Evolutionary conservation across 108 stramenopile species (phyloP).

Genomic region (Chaetoceros tenuissimus): DNA sequence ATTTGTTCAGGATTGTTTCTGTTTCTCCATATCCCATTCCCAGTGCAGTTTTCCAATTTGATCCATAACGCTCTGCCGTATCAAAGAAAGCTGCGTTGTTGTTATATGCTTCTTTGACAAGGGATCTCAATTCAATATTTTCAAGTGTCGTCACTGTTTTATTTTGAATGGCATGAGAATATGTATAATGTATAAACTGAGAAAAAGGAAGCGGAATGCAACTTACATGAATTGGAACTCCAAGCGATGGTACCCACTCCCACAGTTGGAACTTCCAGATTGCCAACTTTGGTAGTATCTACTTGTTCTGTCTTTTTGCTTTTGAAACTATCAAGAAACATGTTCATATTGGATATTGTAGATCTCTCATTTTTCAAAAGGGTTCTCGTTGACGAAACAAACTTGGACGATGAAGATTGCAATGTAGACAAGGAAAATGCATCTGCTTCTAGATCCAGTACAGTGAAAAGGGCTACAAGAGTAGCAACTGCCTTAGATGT

Average conservation of each 20-base stretch:
- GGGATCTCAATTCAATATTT: conserved; percentile 27
- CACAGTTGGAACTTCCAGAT: conserved; percentile 35
- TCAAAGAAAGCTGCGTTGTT: conserved; percentile 47
- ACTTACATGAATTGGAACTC: conserved; percentile 32
- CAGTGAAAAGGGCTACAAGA: too few relatives aligned
- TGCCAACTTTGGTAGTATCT: conserved; percentile 39
- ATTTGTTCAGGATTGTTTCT: conserved; percentile 28
- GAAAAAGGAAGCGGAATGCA: conserved; percentile 1
- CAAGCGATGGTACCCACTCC: conserved; percentile 55
- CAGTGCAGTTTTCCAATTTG: conserved; percentile 42
- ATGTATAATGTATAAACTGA: neutral
- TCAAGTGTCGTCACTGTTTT: conserved; percentile 23
- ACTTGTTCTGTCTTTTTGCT: neutral
- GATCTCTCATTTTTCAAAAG: too few relatives aligned
- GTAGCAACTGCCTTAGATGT: too few relatives aligned
- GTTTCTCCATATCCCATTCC: conserved; percentile 50
- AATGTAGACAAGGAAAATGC: too few relatives aligned
- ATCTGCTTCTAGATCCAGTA: too few relatives aligned
- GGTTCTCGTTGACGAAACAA: too few relatives aligned
- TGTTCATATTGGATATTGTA: too few relatives aligned
- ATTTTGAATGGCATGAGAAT: neutral
- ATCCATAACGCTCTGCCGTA: conserved; percentile 59
- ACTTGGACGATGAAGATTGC: too few relatives aligned
- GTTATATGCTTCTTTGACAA: conserved; percentile 20
- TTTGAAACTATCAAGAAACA: too few relatives aligned